A percentile compares a stretch with the other conserved stretches of the same genome.
These are phyloP conservation scores for Medicago lupulina DNA, from an alignment of 306 rosid genomes.

Conservation along the genomic window DNA sequence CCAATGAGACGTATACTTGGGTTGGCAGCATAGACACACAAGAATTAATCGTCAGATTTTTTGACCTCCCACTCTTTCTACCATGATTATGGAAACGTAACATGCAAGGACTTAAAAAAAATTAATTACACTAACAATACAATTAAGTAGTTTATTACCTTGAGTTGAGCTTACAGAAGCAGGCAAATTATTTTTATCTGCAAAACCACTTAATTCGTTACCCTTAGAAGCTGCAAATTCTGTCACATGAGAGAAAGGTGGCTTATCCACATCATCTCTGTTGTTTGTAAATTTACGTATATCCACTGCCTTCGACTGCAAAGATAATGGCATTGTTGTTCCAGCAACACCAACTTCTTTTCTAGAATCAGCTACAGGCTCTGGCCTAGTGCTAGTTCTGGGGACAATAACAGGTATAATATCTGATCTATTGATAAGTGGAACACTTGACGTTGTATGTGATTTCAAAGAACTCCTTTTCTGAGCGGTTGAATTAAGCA, in stretches of 20 bases:
- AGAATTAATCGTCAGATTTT: not conserved
- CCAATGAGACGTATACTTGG: constrained; percentile 1
- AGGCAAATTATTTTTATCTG: constrained; percentile 64
- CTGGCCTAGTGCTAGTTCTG: constrained; percentile 73
- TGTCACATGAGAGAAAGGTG: constrained; percentile 51
- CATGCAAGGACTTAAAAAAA: not conserved
- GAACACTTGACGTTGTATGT: constrained; percentile 59
- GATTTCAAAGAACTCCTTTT: constrained; percentile 72
- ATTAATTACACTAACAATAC: not conserved
- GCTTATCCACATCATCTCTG: constrained; percentile 83
- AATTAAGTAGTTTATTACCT: constrained; percentile 47
- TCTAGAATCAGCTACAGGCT: constrained; percentile 74
- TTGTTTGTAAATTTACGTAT: constrained; percentile 56
- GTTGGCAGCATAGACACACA: not conserved
- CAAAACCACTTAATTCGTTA: constrained; percentile 56
- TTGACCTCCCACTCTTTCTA: not conserved
- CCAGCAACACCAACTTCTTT: constrained; percentile 75
- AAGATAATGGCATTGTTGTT: constrained; percentile 66
- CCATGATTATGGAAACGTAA: not conserved
- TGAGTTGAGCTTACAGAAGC: constrained; percentile 61
- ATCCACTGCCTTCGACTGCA: constrained; percentile 76
- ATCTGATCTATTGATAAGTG: constrained; percentile 71
- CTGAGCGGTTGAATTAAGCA: constrained; percentile 60
- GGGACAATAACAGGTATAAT: constrained; percentile 91
- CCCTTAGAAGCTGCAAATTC: constrained; percentile 65